A percentile compares a stretch with the other conserved stretches of the same genome.
phyloP scores from a whole-genome alignment of 2,329 filamentous ascomycete species.

The Coniochaeta sp. region DNA sequence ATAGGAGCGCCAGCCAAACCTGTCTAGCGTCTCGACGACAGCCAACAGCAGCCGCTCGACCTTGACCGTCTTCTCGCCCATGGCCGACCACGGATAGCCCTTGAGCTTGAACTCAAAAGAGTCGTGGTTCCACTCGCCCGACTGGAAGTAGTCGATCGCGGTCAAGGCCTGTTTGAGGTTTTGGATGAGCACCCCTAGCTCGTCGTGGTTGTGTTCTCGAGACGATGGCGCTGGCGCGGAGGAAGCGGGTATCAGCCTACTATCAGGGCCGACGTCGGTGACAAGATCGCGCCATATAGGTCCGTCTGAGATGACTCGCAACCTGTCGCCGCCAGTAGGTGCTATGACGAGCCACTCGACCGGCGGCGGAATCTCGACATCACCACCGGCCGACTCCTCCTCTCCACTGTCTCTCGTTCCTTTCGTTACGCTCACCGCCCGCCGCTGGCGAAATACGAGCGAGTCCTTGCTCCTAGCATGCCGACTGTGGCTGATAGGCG shows the following conservation, averaged over 20 bases:
- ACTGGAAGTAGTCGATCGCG: slow-evolving; percentile 6
- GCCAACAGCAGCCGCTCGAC: slow-evolving; percentile 10
- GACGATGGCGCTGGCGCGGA: no score
- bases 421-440: not conserved
- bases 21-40: slow-evolving; percentile 12
- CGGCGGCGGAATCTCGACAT: not conserved
- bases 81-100: slow-evolving; percentile 10
- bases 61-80: slow-evolving; percentile 7
- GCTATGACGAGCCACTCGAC: slow-evolving; percentile 12
- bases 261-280: not conserved
- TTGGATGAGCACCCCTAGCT: slow-evolving; percentile 7
- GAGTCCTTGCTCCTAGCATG: slow-evolving; percentile 12
- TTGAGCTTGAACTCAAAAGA: slow-evolving; percentile 14
- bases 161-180: slow-evolving; percentile 7
- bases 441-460: slow-evolving; percentile 10
- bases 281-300: not conserved
- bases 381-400: not conserved
- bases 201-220: slow-evolving; percentile 1
- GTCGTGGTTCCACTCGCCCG: slow-evolving; percentile 11
- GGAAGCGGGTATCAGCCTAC: no score
- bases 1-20: slow-evolving; percentile 11
- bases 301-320: slow-evolving; percentile 10
- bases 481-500: slow-evolving; percentile 7
- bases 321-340: slow-evolving; percentile 1
- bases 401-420: no score